Conservation (phyloP, 192 early-diverging fungal species). For the Gigaspora rosea region DNA sequence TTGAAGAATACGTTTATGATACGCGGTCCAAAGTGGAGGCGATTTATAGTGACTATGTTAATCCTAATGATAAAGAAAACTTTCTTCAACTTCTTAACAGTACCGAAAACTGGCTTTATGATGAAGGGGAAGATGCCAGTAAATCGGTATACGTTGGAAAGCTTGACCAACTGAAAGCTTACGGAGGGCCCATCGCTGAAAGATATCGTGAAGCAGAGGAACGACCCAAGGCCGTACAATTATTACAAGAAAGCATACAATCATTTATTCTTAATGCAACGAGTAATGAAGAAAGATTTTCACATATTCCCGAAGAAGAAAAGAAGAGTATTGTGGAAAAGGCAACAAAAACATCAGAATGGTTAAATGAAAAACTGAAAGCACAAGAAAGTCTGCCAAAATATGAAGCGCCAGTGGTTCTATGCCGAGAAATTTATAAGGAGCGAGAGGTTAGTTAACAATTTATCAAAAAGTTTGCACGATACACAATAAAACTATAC, state of each 20-base stretch:
- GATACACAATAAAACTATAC: neutral
- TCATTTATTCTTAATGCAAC: conserved; percentile 70
- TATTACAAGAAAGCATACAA: conserved; percentile 78
- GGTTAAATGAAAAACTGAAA: conserved; percentile 82
- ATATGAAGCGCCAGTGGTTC: conserved; percentile 73
- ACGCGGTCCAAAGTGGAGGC: conserved; percentile 84
- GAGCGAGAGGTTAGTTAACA: conserved; percentile 59
- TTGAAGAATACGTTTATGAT: conserved; percentile 99
- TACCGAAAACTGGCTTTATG: conserved; percentile 98
- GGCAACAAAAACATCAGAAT: conserved; percentile 73
- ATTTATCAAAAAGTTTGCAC: neutral
- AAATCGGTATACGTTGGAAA: conserved; percentile 88
- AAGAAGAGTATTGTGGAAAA: conserved; percentile 79
- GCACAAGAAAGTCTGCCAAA: conserved; percentile 77
- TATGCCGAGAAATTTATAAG: conserved; percentile 68
- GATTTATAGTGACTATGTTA: conserved; percentile 71
- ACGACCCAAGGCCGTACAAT: conserved; percentile 80
- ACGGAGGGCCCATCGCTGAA: conserved; percentile 78
- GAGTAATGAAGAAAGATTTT: conserved; percentile 79
- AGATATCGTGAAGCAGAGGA: conserved; percentile 84
- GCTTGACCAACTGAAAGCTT: conserved; percentile 74
- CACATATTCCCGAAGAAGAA: conserved; percentile 86
- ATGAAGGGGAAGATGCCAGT: conserved; percentile 90
- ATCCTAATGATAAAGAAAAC: conserved; percentile 66
- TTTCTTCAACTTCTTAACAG: conserved; percentile 71